Base-by-base conservation (phyloP, 31 red algal species). In the Asparagopsis taxiformis region DNA sequence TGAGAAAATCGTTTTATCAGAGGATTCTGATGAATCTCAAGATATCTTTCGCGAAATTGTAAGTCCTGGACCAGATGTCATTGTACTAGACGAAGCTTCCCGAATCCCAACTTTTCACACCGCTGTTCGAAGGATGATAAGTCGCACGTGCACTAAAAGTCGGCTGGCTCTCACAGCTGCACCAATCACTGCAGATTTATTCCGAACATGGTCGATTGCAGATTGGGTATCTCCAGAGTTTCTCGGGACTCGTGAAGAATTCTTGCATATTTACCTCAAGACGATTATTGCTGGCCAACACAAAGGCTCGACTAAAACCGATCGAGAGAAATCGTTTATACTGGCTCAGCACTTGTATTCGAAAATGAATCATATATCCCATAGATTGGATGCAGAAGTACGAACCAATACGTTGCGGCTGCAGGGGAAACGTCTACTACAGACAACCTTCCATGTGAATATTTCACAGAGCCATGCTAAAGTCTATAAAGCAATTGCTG, bases 201-300 rank as follows among this genome's bases (percentile, higher is more conserved):
- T 61, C 24, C 74, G 59, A 9, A 28, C 46, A 37, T 78, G 74
- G 74, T 43, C 31, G 9, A 52, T 78, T 25, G 37, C 65, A 58
- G 60, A 78, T 15, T 78, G 74, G 74, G 74, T 60, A 55, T 53
- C 41, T 51, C 74, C 74, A 55, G 44, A 25, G 3, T 78, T 78
- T 2, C 44, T 78, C 3, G 74, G 74, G 35, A 21, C 58, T 19
- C 35, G 50, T 19, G 13, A 22, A 30, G 58, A 50, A 33, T 78
- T 58, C 54, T 78, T 41, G 74, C 48, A 66, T 16, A 26, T 62
- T 19, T 63, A 54, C 33, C 37, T 78, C 28, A 62, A 44, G 11
- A 41, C 50, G 28, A 20, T 78, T 32, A 65, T 61, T 17, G 29
- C 31, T 1, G 25, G 38, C n/a, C n/a, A n/a, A n/a, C n/a, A n/a